phyloP scores from a whole-genome alignment of 2,329 filamentous ascomycete species.

The Talaromyces atroroseus region DNA sequence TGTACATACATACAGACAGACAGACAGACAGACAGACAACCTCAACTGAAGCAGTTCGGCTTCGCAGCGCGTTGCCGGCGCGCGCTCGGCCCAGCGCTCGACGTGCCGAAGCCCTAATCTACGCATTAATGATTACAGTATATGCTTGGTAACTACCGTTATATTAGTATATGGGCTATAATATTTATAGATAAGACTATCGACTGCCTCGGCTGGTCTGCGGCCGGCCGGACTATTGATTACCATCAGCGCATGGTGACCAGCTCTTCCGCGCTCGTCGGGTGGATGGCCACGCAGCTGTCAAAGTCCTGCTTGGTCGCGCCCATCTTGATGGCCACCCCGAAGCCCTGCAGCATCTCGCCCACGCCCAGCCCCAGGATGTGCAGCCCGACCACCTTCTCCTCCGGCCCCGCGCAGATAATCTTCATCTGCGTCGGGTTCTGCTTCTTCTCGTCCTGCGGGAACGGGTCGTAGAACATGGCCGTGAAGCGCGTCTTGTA shows the following conservation, averaged over 20 bases:
- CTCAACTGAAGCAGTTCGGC: too few relatives aligned
- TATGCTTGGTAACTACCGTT: too few relatives aligned
- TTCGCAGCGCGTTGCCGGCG: too few relatives aligned
- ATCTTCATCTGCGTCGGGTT: conserved; percentile 49
- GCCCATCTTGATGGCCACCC: conserved; percentile 73
- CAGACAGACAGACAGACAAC: too few relatives aligned
- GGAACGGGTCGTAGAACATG: conserved; percentile 46
- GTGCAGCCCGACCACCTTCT: conserved; percentile 48
- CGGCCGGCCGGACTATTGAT: neutral
- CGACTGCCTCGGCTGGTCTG: neutral
- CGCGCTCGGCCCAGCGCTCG: too few relatives aligned
- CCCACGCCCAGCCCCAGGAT: conserved; percentile 44
- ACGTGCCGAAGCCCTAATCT: too few relatives aligned
- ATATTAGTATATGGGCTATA: too few relatives aligned
- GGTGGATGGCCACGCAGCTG: conserved; percentile 69
- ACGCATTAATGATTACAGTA: too few relatives aligned
- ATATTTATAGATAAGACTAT: conserved; percentile 3
- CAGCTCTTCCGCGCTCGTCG: conserved; percentile 69
- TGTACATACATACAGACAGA: too few relatives aligned
- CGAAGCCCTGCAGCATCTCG: conserved; percentile 72
- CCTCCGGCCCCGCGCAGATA: conserved; percentile 43
- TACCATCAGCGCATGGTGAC: conserved; percentile 36
- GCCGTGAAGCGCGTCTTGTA: conserved; percentile 46
- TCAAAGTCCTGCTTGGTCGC: conserved; percentile 74
- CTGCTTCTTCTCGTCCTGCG: conserved; percentile 44